Conservation (phyloP, 257 asterid species). For the Przewalskia tangutica region DNA sequence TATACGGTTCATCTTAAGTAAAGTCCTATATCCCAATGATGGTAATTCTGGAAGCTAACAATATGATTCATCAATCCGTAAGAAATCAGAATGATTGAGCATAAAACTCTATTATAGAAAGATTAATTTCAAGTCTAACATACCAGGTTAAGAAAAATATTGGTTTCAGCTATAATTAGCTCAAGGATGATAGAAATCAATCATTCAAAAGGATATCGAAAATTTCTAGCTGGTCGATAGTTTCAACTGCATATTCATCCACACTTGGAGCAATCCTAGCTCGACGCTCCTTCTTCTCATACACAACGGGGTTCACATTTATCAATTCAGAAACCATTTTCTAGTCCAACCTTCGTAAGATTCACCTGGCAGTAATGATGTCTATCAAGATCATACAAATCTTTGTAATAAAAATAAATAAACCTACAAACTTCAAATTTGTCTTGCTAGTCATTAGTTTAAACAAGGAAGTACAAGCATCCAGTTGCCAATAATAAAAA, state of each 20-base stretch:
- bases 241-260: constrained; percentile 52
- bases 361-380: neutral
- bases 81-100: neutral
- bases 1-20: too few species aligned
- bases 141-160: neutral
- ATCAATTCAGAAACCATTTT: constrained; percentile 61
- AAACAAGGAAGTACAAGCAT: too few species aligned
- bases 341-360: neutral
- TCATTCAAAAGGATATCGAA: constrained; percentile 97
- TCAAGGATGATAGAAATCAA: too few species aligned
- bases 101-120: neutral
- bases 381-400: neutral
- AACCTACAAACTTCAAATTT: neutral
- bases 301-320: constrained; percentile 79
- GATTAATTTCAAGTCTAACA: neutral
- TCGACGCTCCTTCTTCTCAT: constrained; percentile 79
- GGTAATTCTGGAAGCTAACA: too few species aligned
- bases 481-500: too few species aligned
- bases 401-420: neutral
- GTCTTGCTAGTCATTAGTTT: neutral
- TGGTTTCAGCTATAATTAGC: neutral
- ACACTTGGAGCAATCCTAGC: constrained; percentile 36
- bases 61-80: too few species aligned
- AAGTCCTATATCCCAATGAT: too few species aligned
- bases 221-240: constrained; percentile 69